Base-by-base conservation (phyloP, 371 early-diverging fungal species). In the Zopfochytrium polystomum region DNA sequence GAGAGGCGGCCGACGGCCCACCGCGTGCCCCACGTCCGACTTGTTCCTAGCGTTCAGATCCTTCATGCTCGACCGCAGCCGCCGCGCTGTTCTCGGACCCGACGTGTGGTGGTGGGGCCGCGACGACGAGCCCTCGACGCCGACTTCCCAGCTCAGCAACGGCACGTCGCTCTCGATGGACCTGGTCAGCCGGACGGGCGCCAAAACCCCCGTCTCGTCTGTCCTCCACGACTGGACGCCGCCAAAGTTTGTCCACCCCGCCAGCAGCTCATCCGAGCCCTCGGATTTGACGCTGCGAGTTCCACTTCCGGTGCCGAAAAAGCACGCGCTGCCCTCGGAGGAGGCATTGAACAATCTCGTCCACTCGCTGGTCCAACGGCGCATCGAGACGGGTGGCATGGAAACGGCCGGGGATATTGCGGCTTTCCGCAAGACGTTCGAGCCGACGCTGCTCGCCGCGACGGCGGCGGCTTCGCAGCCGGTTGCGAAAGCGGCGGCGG, bases 1-100 rank as follows among this genome's bases (percentile, higher is more conserved):
- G 25, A 26, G 55, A 3, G 38, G 38, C 18, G 60, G 44, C 1
- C 15, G 4, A 45, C 15, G 34, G 27, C 2, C n/a, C n/a, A 33
- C 26, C 4, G 7, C 9, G 9, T 65, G 65, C 55, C 2, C 15
- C 26, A 5, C 22, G 7, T 47, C 55, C 22, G 51, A 55, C 11
- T 26, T 60, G 23, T 1, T 60, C n/a, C 29, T 29, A 2, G 66
- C 66, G 3, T 65, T 60, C 55, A 45, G 59, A 1, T 22, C 29
- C 11, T 65, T 65, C 34, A 45, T 65, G 66, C 15, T 59, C n/a
- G 60, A 53, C 22, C 54, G 66, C n/a, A 30, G 18, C 6, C 30
- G 50, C 18, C 20, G 47, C 9, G 25, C 46, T 25, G 57, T 56
- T 6, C 43, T 56, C 26, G 57, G 57, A 11, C 25, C 25, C 7